Conservation (phyloP, 129 eudicot genomes). For the Flaveria linearis region DNA sequence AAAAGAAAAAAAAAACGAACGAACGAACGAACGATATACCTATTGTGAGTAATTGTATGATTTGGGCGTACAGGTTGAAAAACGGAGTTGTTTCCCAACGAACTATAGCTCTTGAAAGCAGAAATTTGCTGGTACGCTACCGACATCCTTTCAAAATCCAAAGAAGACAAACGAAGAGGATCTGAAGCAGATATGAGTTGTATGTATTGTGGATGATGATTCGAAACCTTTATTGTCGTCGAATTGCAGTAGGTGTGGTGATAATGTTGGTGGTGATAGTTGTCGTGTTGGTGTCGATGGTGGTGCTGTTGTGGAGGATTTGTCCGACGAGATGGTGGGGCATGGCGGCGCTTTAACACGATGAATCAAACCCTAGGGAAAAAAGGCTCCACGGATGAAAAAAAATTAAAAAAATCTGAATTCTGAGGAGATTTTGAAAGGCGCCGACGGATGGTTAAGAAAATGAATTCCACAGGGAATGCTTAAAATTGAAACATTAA, state of each 20-base stretch:
- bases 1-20: not conserved
- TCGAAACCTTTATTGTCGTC: conserved; percentile 21
- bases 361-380: conserved; percentile 26
- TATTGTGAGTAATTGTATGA: conserved; percentile 10
- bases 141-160: conserved; percentile 31
- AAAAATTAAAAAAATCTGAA: no score
- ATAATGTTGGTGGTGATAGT: conserved; percentile 13
- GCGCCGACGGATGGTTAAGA: no score
- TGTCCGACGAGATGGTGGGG: conserved; percentile 28
- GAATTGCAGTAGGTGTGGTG: conserved; percentile 19
- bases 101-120: conserved; percentile 31
- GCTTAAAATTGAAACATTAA: no score
- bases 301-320: conserved; percentile 13
- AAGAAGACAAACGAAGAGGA: not conserved
- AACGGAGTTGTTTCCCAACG: conserved; percentile 16
- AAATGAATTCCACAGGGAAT: no score
- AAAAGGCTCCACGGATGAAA: not conserved
- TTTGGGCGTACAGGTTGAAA: conserved; percentile 27
- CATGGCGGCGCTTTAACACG: conserved; percentile 29
- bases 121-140: conserved; percentile 27
- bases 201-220: conserved; percentile 1
- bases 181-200: not conserved
- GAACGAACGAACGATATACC: conserved; percentile 27
- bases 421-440: no score
- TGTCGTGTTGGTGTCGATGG: not conserved